Conservation (phyloP, 2,329 filamentous ascomycete genomes). For the Ophiostoma himal-ulmi region DNA sequence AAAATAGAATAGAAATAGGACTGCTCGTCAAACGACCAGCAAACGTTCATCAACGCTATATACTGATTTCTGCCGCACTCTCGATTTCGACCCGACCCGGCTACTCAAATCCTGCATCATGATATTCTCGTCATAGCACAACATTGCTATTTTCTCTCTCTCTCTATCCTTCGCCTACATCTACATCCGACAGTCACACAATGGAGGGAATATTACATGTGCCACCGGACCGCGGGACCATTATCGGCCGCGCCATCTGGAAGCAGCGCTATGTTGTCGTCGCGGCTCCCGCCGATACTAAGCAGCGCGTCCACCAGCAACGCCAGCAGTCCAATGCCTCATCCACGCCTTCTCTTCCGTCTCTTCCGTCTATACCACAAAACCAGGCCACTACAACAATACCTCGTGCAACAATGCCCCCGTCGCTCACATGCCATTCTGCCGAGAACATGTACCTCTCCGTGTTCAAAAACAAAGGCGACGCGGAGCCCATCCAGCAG, state of each 20-base stretch:
- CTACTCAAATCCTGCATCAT: constrained; percentile 2
- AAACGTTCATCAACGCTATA: not conserved
- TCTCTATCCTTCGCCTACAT: not conserved
- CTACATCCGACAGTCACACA: not conserved
- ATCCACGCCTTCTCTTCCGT: constrained; percentile 21
- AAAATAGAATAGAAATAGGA: not conserved
- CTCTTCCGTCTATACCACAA: constrained; percentile 31
- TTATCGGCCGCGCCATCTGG: constrained; percentile 48
- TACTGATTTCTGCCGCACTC: not conserved
- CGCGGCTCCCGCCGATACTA: constrained; percentile 39
- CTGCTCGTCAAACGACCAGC: not conserved
- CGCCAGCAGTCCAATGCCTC: constrained; percentile 18
- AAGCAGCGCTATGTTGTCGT: constrained; percentile 58
- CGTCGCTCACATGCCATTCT: constrained; percentile 29
- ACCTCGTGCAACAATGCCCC: constrained; percentile 30
- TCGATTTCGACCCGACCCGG: not conserved
- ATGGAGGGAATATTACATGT: constrained; percentile 49
- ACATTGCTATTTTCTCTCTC: not conserved
- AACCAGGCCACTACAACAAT: not conserved
- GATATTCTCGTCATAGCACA: constrained; percentile 1
- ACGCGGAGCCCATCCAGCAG: constrained; percentile 50
- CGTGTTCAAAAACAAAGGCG: constrained; percentile 54
- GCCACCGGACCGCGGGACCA: constrained; percentile 47
- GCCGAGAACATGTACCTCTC: constrained; percentile 45
- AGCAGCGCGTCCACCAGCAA: constrained; percentile 15